Evolutionary conservation across 306 rosid genomes (phyloP).

Genomic region (Dryas alaskensis): DNA sequence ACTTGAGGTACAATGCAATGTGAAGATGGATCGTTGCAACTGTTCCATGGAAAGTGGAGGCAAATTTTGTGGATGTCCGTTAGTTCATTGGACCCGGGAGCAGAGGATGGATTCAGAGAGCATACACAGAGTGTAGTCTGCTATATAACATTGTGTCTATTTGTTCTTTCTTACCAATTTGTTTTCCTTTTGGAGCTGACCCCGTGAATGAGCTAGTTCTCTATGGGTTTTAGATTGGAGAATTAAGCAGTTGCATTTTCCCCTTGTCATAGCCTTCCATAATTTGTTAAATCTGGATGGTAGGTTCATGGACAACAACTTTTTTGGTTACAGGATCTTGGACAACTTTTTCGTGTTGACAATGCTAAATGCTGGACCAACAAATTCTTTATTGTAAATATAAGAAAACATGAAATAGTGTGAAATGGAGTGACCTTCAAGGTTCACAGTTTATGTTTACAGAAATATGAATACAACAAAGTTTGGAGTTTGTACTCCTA

Average conservation of each 20-base stretch:
- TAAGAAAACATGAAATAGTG: background rate
- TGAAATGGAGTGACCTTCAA: no score
- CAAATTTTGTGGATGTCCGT: background rate
- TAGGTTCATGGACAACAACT: background rate
- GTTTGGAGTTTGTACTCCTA: no score
- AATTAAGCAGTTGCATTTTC: conserved; percentile 42
- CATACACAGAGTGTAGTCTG: background rate
- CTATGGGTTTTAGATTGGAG: conserved; percentile 54
- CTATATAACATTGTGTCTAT: no score
- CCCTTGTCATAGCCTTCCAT: background rate
- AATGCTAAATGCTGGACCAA: background rate
- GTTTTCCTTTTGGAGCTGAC: conserved; percentile 8
- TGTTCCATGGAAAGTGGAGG: background rate
- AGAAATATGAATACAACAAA: no score
- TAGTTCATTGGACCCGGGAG: background rate
- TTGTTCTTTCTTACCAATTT: background rate
- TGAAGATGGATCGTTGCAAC: background rate
- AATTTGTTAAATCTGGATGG: background rate
- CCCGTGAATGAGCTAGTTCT: conserved; percentile 41
- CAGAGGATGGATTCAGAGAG: background rate
- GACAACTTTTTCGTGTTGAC: background rate
- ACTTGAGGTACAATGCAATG: background rate
- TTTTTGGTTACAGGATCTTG: no score
- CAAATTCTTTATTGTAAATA: conserved; percentile 8
- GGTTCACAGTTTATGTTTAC: no score